These are phyloP conservation scores for Ilex aquifolium DNA, from an alignment of 257 asterid species.

Conservation along the genomic window DNA sequence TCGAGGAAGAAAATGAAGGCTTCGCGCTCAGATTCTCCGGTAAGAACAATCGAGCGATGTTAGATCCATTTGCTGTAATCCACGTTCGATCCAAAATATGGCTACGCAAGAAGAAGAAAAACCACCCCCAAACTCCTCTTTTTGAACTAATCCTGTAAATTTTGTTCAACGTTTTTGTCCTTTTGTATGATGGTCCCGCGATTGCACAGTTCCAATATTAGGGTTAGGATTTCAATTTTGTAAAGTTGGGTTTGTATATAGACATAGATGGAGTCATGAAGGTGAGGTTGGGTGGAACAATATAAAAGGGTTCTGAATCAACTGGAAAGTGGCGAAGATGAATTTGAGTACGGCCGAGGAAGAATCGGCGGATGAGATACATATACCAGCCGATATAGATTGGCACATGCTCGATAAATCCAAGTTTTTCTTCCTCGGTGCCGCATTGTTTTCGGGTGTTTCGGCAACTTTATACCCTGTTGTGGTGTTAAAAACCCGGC, in stretches of 20 bases:
- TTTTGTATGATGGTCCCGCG: background rate
- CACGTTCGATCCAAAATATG: constrained; percentile 35
- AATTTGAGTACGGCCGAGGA: constrained; percentile 42
- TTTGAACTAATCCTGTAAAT: constrained; percentile 9
- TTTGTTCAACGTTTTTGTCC: background rate
- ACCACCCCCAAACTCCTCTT: background rate
- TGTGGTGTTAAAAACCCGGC: constrained; percentile 71
- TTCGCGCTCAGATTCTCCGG: constrained; percentile 4
- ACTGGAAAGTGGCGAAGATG: constrained; percentile 31
- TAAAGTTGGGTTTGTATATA: background rate
- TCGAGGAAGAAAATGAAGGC: constrained; percentile 9
- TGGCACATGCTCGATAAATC: constrained; percentile 74
- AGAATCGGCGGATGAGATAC: constrained; percentile 42
- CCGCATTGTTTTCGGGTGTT: constrained; percentile 70
- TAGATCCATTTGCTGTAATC: constrained; percentile 29
- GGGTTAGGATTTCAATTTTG: background rate
- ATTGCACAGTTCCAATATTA: background rate
- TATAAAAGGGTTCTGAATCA: background rate
- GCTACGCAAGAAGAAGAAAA: constrained; percentile 53
- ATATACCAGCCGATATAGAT: constrained; percentile 60
- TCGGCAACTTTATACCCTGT: constrained; percentile 59
- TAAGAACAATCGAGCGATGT: constrained; percentile 34
- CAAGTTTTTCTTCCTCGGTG: constrained; percentile 75
- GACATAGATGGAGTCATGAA: background rate
- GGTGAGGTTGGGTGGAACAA: background rate